Percentiles rank a stretch among this genome's conserved stretches.
Conservation (phyloP, 495 filamentous ascomycete species). For the Xylaria cubensis region DNA sequence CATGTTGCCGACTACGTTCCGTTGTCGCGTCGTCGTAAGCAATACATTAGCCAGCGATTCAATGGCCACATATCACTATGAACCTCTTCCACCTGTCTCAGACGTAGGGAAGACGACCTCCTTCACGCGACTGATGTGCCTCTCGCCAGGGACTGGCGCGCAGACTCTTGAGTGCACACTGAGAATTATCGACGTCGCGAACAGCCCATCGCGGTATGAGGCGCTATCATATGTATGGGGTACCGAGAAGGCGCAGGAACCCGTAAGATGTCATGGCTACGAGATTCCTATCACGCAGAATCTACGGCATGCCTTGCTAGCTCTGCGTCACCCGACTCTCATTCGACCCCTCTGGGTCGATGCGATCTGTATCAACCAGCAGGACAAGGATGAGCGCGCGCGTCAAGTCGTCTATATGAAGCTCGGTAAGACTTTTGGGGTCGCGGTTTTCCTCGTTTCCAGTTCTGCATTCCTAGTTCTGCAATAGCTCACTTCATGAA, state of each 20-base stretch:
- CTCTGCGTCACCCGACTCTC: constrained; percentile 18
- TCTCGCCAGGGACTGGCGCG: constrained; percentile 24
- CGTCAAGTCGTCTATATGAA: constrained; percentile 20
- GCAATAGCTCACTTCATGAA: background rate
- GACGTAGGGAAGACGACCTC: constrained; percentile 8
- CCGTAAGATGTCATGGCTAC: constrained; percentile 9
- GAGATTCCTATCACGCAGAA: constrained; percentile 21
- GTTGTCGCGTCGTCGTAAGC: no score
- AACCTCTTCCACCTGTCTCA: constrained; percentile 15
- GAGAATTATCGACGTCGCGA: constrained; percentile 22
- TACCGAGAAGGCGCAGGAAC: constrained; percentile 9
- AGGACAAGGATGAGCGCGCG: constrained; percentile 10
- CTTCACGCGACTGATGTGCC: constrained; percentile 23
- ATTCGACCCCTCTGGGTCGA: constrained; percentile 5
- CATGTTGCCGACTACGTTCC: background rate
- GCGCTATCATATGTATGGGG: constrained; percentile 34
- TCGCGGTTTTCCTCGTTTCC: background rate
- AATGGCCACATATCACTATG: constrained; percentile 24
- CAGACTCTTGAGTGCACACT: constrained; percentile 25
- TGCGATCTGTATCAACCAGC: constrained; percentile 10
- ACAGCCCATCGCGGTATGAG: constrained; percentile 26
- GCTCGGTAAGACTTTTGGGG: constrained; percentile 4
- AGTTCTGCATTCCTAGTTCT: no score
- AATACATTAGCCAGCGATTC: background rate
- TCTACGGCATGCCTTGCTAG: constrained; percentile 16